These are phyloP conservation scores for Gliomastix tumulicola DNA, from an alignment of 2,329 filamentous ascomycete genomes.

Conservation along the genomic window DNA sequence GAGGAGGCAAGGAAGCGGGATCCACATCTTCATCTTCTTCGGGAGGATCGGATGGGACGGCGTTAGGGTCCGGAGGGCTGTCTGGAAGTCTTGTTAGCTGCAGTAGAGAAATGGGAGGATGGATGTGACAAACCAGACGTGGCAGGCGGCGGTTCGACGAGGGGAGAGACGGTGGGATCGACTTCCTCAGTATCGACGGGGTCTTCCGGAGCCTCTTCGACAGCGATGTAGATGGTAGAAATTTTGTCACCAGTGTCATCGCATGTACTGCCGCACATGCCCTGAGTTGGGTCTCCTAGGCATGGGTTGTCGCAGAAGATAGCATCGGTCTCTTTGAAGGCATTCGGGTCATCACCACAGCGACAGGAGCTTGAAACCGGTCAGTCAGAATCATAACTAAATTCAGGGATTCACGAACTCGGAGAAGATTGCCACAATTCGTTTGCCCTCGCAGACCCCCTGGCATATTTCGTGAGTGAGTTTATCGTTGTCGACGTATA, in stretches of 20 bases:
- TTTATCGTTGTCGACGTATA: conserved; percentile 11
- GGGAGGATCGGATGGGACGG: too few species aligned
- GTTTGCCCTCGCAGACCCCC: conserved; percentile 16
- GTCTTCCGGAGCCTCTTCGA: too few species aligned
- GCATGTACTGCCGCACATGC: conserved; percentile 24
- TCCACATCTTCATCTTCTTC: too few species aligned
- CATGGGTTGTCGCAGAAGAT: conserved; percentile 21
- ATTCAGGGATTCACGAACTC: conserved; percentile 12
- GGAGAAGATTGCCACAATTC: conserved; percentile 20
- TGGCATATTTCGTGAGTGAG: conserved; percentile 18
- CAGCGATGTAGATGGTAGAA: conserved; percentile 21
- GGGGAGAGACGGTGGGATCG: too few species aligned
- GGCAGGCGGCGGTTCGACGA: too few species aligned
- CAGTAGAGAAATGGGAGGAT: too few species aligned
- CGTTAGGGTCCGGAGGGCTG: too few species aligned
- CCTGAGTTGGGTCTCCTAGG: conserved; percentile 15
- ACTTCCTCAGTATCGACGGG: too few species aligned
- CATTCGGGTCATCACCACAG: conserved; percentile 22
- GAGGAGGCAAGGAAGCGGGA: too few species aligned
- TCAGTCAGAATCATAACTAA: conserved; percentile 5
- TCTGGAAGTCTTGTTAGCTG: too few species aligned
- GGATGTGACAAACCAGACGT: too few species aligned
- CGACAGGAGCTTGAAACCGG: conserved; percentile 18
- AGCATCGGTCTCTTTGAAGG: conserved; percentile 17
- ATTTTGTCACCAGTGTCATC: conserved; percentile 14